Base-by-base conservation (phyloP, 495 filamentous ascomycete genomes). In the Aspergillus bertholletiae region DNA sequence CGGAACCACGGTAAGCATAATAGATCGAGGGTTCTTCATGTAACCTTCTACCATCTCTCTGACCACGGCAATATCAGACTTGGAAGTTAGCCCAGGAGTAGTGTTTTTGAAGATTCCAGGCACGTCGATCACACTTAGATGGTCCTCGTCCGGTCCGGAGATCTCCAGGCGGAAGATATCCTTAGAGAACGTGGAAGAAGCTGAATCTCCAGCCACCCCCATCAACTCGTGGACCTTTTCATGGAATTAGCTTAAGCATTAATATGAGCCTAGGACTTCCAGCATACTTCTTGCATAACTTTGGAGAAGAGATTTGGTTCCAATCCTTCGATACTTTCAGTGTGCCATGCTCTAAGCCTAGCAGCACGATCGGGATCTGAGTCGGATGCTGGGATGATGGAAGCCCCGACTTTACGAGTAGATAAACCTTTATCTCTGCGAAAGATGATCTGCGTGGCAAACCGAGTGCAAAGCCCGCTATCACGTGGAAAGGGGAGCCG, bases 61-160 rank as follows among this genome's bases (percentile, higher is more conserved):
- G 0, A 86, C 80, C 11, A 82, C 57, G 0, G 44, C 49, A 18
- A 80, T 82, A 39, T 84, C 75, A 0, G 62, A 57, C 46, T 82
- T 82, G 60, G 54, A 79, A 0, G 75, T 83, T 1, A 71, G n/a
- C 2, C 78, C 79, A 17, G 72, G 51, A 7, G 71, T 79, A 0
- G 74, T 66, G n/a, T 62, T 79, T n/a, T 74, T 76, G 64, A 88
- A 87, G 9, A 86, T 81, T 0, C 84, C 81, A 1, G 84, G 84
- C 2, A 87, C 74, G 57, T 88, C 82, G 39, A 87, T 80, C 1
- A 88, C 69, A 43, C 72, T 85, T 2, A 88, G 64, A 55, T 88
- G 76, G 18, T 80, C 69, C 52, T 83, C 70, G 2, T 80, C 44
- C 0, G 84, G 84, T 0, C 86, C 82, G 21, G 55, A 54, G 4